These are phyloP conservation scores for Erythrophleum fordii DNA, from an alignment of 306 rosid species.

Conservation along the genomic window DNA sequence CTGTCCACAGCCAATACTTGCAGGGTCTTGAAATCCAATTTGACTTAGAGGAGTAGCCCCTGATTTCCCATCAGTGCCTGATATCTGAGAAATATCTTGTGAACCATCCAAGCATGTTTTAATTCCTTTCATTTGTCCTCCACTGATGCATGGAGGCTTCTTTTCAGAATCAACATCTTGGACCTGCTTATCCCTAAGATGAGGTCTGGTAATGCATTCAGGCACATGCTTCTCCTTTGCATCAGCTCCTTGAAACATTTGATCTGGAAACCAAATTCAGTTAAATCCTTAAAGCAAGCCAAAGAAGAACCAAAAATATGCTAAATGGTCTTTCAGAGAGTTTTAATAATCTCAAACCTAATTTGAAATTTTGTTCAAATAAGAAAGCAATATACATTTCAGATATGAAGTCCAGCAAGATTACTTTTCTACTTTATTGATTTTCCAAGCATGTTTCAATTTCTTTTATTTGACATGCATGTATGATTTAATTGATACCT, in stretches of 20 bases:
- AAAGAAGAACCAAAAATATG: slow-evolving; percentile 40
- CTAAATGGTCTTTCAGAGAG: slow-evolving; percentile 45
- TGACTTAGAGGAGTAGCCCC: slow-evolving; percentile 84
- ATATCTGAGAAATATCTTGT: slow-evolving; percentile 78
- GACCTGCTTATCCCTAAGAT: slow-evolving; percentile 42
- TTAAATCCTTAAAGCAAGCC: slow-evolving; percentile 39
- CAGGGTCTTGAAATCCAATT: slow-evolving; percentile 88
- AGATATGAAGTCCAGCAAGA: slow-evolving; percentile 36
- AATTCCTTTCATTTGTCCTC: slow-evolving; percentile 48
- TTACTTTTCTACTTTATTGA: slow-evolving; percentile 30
- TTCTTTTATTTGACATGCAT: not conserved
- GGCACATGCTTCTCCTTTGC: slow-evolving; percentile 42
- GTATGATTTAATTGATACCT: slow-evolving; percentile 51
- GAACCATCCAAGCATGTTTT: slow-evolving; percentile 47
- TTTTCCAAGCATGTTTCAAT: slow-evolving; percentile 24
- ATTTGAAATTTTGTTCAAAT: slow-evolving; percentile 27
- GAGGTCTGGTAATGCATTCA: slow-evolving; percentile 38
- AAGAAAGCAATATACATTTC: slow-evolving; percentile 23
- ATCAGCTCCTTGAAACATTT: slow-evolving; percentile 40
- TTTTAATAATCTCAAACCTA: not conserved
- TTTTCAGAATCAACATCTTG: slow-evolving; percentile 47
- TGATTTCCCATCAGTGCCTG: slow-evolving; percentile 74
- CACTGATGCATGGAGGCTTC: slow-evolving; percentile 36
- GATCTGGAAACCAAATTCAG: slow-evolving; percentile 44
- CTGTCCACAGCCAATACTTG: slow-evolving; percentile 82